Percentiles rank a stretch among this genome's conserved stretches.
These are phyloP conservation scores for Avena eriantha DNA, from an alignment of 176 grass and related monocot species.

Conservation along the genomic window DNA sequence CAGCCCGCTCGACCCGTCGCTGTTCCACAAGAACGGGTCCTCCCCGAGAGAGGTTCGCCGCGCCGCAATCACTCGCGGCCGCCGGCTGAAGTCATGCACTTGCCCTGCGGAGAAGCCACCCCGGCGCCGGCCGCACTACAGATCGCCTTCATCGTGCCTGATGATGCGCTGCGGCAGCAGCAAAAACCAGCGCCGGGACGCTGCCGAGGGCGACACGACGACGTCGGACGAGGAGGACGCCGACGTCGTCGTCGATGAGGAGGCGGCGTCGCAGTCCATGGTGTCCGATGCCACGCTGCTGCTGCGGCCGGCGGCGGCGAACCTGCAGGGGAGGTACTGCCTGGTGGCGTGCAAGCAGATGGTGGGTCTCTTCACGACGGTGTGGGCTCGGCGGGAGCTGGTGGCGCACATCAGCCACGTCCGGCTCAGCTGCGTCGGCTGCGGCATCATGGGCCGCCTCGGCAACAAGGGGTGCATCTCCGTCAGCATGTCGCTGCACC, in stretches of 20 bases:
- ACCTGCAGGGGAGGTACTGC: conserved; percentile 51
- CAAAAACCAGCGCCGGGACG: conserved; percentile 36
- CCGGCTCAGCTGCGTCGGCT: conserved; percentile 75
- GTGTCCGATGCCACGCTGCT: conserved; percentile 18
- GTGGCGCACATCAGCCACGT: conserved; percentile 76
- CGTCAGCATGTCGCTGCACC: conserved; percentile 91
- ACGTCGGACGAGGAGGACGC: conserved; percentile 52
- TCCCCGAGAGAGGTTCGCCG: conserved; percentile 57
- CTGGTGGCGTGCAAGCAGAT: conserved; percentile 87
- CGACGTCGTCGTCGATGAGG: conserved; percentile 24
- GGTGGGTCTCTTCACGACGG: conserved; percentile 89
- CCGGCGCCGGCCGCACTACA: conserved; percentile 41
- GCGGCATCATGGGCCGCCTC: conserved; percentile 90
- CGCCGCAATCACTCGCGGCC: conserved; percentile 51
- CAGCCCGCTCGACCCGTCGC: conserved; percentile 37
- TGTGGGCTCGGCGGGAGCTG: conserved; percentile 79
- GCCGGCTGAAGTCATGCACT: conserved; percentile 68
- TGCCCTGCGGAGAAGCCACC: conserved; percentile 43
- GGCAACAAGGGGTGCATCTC: conserved; percentile 98
- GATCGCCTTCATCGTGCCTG: conserved; percentile 64
- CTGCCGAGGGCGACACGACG: conserved; percentile 42
- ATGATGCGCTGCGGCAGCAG: conserved; percentile 55
- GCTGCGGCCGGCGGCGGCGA: background rate
- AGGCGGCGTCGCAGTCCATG: background rate
- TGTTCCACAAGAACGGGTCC: conserved; percentile 51